Evolutionary conservation across 371 early-diverging fungal species (phyloP).

Genomic region (Mucor irregularis): DNA sequence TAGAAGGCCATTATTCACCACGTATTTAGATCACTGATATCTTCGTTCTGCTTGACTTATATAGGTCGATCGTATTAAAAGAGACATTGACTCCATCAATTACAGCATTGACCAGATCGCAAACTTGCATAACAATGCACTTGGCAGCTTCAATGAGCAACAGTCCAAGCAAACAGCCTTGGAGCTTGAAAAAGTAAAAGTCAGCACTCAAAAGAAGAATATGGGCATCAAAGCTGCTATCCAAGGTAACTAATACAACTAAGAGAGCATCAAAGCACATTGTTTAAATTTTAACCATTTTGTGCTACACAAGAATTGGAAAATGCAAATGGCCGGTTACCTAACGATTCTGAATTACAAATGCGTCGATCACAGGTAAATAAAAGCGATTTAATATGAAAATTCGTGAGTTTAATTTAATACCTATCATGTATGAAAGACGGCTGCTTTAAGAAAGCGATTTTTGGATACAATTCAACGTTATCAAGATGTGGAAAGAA

Average conservation of each 20-base stretch:
- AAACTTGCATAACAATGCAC: slow-evolving; percentile 31
- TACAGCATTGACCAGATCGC: slow-evolving; percentile 36
- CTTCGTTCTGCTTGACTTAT: neutral
- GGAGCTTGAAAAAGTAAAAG: slow-evolving; percentile 34
- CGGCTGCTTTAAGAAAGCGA: slow-evolving; percentile 47
- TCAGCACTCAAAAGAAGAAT: slow-evolving; percentile 32
- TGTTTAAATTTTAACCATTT: neutral
- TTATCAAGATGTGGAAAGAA: slow-evolving; percentile 76
- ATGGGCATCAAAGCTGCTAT: slow-evolving; percentile 28
- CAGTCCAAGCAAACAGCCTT: slow-evolving; percentile 29
- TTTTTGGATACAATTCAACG: slow-evolving; percentile 78
- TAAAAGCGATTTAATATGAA: too few species aligned
- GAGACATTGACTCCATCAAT: slow-evolving; percentile 29
- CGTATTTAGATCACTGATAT: neutral
- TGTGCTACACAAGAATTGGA: slow-evolving; percentile 24
- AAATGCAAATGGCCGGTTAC: slow-evolving; percentile 18
- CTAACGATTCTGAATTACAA: slow-evolving; percentile 29
- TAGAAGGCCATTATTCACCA: neutral
- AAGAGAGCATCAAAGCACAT: neutral
- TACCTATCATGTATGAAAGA: neutral
- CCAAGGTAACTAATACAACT: neutral
- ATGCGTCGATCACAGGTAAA: slow-evolving; percentile 38
- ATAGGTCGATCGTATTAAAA: slow-evolving; percentile 37
- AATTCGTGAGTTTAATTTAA: too few species aligned
- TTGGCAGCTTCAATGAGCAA: slow-evolving; percentile 39